These are phyloP conservation scores for Irpex sp. DNA, from an alignment of 1,284 basidiomycete species.

Conservation along the genomic window DNA sequence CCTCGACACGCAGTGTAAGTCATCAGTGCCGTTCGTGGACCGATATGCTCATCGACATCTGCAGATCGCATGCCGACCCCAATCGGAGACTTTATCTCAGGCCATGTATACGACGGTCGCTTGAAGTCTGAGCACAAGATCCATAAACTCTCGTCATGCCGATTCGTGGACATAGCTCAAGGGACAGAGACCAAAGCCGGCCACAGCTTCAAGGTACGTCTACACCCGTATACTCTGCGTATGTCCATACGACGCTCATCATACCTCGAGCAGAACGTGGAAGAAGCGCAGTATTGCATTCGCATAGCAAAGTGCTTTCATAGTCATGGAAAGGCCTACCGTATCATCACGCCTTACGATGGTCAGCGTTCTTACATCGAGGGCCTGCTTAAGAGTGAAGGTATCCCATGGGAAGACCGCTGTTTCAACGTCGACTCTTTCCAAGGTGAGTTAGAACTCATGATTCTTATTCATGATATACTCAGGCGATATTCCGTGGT, in stretches of 20 bases:
- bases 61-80: slow-evolving; percentile 75
- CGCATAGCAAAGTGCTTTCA: not conserved
- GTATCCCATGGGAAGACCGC: slow-evolving; percentile 37
- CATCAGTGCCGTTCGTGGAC: not conserved
- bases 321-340: slow-evolving; percentile 6
- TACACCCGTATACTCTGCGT: not conserved
- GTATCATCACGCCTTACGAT: slow-evolving; percentile 56
- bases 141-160: slow-evolving; percentile 28
- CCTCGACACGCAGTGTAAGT: slow-evolving; percentile 43
- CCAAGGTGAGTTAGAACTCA: no score
- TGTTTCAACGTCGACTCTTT: slow-evolving; percentile 54
- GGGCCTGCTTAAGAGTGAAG: slow-evolving; percentile 30
- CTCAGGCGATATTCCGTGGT: not conserved
- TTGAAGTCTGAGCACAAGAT: slow-evolving; percentile 31
- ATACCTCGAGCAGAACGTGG: not conserved
- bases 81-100: slow-evolving; percentile 70
- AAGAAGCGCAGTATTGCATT: slow-evolving; percentile 30
- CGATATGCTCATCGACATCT: not conserved
- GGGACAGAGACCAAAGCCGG: slow-evolving; percentile 37
- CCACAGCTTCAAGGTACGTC: slow-evolving; percentile 42
- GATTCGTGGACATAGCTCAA: slow-evolving; percentile 41
- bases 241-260: no score
- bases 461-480: no score
- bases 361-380: slow-evolving; percentile 45
- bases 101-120: slow-evolving; percentile 51